phyloP scores from a whole-genome alignment of 257 asterid genomes.

The Solanum chiquidenum region DNA sequence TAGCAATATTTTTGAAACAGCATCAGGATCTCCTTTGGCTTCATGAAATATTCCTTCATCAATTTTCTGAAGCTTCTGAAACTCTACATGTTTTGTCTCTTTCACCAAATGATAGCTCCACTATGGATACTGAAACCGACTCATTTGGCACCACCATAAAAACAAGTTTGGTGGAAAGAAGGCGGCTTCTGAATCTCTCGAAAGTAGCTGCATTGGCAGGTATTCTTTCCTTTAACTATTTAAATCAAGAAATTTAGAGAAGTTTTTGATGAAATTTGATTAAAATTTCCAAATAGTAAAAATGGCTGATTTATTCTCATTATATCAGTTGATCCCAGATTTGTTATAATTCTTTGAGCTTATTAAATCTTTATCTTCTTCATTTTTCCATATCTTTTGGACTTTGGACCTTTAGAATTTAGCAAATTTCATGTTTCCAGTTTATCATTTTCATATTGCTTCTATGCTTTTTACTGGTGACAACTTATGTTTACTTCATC shows the following conservation, averaged over 20 bases:
- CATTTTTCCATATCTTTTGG: neutral
- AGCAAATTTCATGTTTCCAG: neutral
- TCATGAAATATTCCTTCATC: slow-evolving; percentile 79
- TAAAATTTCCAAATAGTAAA: neutral
- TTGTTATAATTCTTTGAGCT: neutral
- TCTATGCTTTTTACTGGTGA: neutral
- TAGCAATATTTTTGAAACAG: slow-evolving; percentile 57
- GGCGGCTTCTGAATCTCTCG: slow-evolving; percentile 68
- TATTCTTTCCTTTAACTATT: slow-evolving; percentile 12
- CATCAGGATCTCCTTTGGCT: slow-evolving; percentile 85
- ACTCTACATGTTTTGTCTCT: slow-evolving; percentile 67
- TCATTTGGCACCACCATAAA: slow-evolving; percentile 13
- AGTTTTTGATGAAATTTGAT: neutral
- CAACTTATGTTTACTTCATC: neutral
- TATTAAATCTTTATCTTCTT: neutral
- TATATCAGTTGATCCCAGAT: neutral
- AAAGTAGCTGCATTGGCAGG: slow-evolving; percentile 89
- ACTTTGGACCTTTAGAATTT: neutral
- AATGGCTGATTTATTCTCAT: neutral
- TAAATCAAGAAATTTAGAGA: neutral
- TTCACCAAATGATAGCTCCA: slow-evolving; percentile 37
- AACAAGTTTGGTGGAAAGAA: slow-evolving; percentile 59
- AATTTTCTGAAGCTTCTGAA: slow-evolving; percentile 82
- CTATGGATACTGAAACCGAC: slow-evolving; percentile 25
- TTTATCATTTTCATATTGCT: neutral